Evolutionary conservation across 305 asterid species (phyloP), one percentile per base, ranked within the genome.

Genomic region (Caryopteris hybrid): DNA sequence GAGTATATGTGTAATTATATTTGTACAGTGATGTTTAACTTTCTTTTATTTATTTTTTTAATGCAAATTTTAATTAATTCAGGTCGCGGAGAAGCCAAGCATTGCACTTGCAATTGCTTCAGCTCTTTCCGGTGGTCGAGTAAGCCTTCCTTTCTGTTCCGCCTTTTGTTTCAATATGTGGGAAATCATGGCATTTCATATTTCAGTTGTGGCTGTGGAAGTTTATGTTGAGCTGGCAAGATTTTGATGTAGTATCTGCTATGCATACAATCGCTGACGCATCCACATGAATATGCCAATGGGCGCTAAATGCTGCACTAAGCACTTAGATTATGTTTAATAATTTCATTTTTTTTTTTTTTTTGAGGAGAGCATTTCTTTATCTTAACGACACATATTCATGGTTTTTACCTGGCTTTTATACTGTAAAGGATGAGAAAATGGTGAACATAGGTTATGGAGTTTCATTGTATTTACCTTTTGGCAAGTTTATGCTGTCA

Each of bases 21-120:
- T 18, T 55, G 12, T 8, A 31, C 23, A 1, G 13, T 61, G 41
- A 41, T 38, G n/a, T n/a, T n/a, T 36, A 9, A 20, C 8, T 20
- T 45, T 17, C 27, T 21, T 45, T 9, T 2, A 27, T 45, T 64
- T 20, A 0, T 3, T 46, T 20, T 68, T 5, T 9, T 46, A 25
- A 21, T 34, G n/a, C 31, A 7, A 38, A 14, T 50, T 25, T 29
- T 14, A 2, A 23, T 38, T 69, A 61, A 57, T 77, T 76, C 81
- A 88, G 97, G 96, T 88, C 8, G 97, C 97, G 6, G 97, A 91
- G 82, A 91, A 91, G 82, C 97, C 97, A 39, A 91, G 97, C 76
- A 91, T 91, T 74, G 97, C 96, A 67, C 83, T 87, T 13, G 84
- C 97, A 64, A 85, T 91, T 68, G 97, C 97, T 61, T 64, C 96